phyloP scores from a whole-genome alignment of 1,284 basidiomycete genomes.

The Phylloboletellus chloephorus region DNA sequence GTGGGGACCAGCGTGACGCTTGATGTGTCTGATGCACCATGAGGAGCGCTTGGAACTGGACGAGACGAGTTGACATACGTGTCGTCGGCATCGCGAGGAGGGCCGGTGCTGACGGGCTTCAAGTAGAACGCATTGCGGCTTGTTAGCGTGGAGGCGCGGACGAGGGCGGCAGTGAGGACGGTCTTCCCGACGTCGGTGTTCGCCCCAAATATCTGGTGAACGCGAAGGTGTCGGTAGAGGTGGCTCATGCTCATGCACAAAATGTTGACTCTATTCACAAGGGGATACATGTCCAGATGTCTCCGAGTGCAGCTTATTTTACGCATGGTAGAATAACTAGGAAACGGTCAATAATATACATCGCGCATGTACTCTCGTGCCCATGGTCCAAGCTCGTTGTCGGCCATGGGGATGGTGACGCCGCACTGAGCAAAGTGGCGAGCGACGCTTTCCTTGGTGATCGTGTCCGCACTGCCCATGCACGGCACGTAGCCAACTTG shows the following conservation, averaged over 20 bases:
- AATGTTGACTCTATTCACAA: too few relatives aligned
- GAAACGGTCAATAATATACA: slow-evolving; percentile 22
- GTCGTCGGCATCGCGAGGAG: slow-evolving; percentile 76
- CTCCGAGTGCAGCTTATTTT: slow-evolving; percentile 14
- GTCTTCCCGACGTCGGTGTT: slow-evolving; percentile 95
- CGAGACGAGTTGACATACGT: slow-evolving; percentile 43
- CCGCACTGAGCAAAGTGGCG: slow-evolving; percentile 40
- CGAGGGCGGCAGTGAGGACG: slow-evolving; percentile 78
- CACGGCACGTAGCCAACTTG: slow-evolving; percentile 26
- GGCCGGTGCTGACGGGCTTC: slow-evolving; percentile 89
- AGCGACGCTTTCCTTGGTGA: slow-evolving; percentile 29
- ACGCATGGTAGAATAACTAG: slow-evolving; percentile 18
- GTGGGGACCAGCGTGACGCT: slow-evolving; percentile 47
- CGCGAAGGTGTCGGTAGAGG: slow-evolving; percentile 73
- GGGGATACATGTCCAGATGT: slow-evolving; percentile 29
- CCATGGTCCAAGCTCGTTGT: slow-evolving; percentile 39
- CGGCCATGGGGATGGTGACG: slow-evolving; percentile 32
- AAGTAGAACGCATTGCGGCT: slow-evolving; percentile 68
- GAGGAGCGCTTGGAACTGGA: background rate
- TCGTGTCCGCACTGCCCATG: slow-evolving; percentile 21
- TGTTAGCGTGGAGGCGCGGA: slow-evolving; percentile 60
- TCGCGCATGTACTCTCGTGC: slow-evolving; percentile 34
- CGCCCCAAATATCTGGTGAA: slow-evolving; percentile 88
- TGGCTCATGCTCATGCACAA: slow-evolving; percentile 33
- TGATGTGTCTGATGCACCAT: slow-evolving; percentile 56